phyloP scores from a whole-genome alignment of 164 flowering plant species.

The Dillenia turbinata region DNA sequence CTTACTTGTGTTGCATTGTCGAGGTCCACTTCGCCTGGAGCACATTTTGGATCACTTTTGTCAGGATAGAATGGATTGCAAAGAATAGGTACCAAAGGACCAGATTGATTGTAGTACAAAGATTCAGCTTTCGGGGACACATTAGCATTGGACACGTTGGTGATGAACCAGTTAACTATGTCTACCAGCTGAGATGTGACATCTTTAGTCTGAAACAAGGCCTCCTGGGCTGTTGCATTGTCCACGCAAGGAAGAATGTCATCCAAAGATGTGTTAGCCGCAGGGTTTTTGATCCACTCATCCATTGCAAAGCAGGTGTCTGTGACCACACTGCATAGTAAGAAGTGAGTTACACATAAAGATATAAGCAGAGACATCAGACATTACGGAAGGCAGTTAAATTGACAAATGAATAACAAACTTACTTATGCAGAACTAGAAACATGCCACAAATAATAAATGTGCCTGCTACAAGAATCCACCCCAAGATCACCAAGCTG shows the following conservation, averaged over 20 bases:
- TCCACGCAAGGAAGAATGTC: slow-evolving; percentile 88
- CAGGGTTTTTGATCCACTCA: slow-evolving; percentile 79
- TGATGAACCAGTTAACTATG: slow-evolving; percentile 47
- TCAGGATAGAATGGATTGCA: slow-evolving; percentile 60
- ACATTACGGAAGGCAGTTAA: too few species aligned
- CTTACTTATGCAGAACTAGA: slow-evolving; percentile 93
- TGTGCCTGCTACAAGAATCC: slow-evolving; percentile 88
- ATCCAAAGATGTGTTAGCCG: slow-evolving; percentile 82
- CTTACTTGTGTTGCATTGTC: slow-evolving; percentile 55
- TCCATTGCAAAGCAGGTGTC: slow-evolving; percentile 90
- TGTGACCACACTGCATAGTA: slow-evolving; percentile 49
- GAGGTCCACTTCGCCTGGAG: slow-evolving; percentile 45
- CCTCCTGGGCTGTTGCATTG: slow-evolving; percentile 70
- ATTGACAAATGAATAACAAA: not conserved
- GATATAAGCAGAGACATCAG: too few species aligned
- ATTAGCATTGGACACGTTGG: slow-evolving; percentile 49
- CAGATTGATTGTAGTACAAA: slow-evolving; percentile 74
- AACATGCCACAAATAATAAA: slow-evolving; percentile 84
- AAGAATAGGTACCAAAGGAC: slow-evolving; percentile 57
- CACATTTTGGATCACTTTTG: slow-evolving; percentile 34
- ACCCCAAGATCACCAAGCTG: slow-evolving; percentile 87
- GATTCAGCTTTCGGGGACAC: slow-evolving; percentile 22
- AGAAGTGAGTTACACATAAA: too few species aligned
- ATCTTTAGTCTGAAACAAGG: slow-evolving; percentile 47
- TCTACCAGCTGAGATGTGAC: slow-evolving; percentile 49